Conservation (phyloP, 2,329 filamentous ascomycete species). For the Phoma sp. region DNA sequence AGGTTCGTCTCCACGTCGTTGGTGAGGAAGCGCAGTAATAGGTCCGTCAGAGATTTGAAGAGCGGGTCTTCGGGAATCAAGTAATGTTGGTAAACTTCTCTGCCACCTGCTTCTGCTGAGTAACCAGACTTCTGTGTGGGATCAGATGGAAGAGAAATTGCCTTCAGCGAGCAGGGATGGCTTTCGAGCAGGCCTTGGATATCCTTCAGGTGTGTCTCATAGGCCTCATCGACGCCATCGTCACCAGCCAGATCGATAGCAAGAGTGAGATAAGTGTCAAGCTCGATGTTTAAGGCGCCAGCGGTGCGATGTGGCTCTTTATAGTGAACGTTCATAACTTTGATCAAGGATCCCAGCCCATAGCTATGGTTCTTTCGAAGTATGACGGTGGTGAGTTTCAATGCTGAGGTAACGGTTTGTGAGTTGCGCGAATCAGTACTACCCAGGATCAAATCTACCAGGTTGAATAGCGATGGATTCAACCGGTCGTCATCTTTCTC, state of each 20-base stretch:
- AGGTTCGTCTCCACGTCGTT: conserved; percentile 93
- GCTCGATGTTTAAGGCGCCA: conserved; percentile 76
- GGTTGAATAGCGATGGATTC: conserved; percentile 87
- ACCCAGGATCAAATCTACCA: conserved; percentile 87
- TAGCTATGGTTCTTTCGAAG: conserved; percentile 87
- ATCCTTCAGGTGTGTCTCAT: conserved; percentile 74
- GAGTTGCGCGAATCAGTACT: conserved; percentile 83
- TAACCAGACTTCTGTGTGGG: conserved; percentile 60
- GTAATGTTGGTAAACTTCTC: conserved; percentile 66
- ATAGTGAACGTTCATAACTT: conserved; percentile 65
- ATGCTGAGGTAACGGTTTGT: conserved; percentile 86
- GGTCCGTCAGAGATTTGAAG: conserved; percentile 57
- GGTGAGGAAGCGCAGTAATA: conserved; percentile 81
- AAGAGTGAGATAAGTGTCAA: conserved; percentile 72
- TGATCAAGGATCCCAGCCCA: conserved; percentile 76
- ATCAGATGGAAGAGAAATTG: conserved; percentile 68
- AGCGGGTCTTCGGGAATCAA: conserved; percentile 68
- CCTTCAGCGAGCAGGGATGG: conserved; percentile 73
- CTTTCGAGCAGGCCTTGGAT: conserved; percentile 71
- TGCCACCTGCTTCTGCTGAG: conserved; percentile 55
- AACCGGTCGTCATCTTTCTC: conserved; percentile 75
- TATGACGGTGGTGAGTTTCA: conserved; percentile 86
- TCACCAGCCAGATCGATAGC: conserved; percentile 72
- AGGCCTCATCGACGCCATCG: conserved; percentile 73
- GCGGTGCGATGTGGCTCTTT: conserved; percentile 67